Base-by-base conservation (phyloP, 345 rosid genomes). In the Pugionium dolabratum region DNA sequence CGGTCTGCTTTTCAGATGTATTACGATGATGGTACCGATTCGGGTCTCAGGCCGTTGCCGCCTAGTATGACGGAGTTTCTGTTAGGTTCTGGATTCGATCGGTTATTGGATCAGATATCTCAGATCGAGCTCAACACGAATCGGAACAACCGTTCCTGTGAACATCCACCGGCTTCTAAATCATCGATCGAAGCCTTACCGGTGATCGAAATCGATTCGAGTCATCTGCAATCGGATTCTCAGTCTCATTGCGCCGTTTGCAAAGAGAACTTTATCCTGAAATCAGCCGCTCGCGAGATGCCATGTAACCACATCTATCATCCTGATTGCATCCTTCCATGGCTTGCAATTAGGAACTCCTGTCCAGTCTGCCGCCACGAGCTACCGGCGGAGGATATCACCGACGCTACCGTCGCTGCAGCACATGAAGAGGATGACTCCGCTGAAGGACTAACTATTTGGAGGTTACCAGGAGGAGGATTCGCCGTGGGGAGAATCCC, bases 321-420 rank as follows among this genome's bases (percentile, higher is more conserved):
- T 77, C 77, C 90, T 0, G 96, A 86, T 57, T 94, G 99, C 9
- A 94, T 94, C 27, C 85, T 94, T 26, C 97, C 99, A 0, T 94
- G 99, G 99, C 85, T 94, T 2, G 83, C 86, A 0, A 59, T 94
- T 48, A 76, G 96, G 1, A 94, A 90, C 59, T 94, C 99, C 0
- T 94, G 99, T 36, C 99, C 99, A 0, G 91, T 94, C 36, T 94
- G 97, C 66, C 91, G 99, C 25, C 91, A 88, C 11, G 97, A 94
- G 76, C 74, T 94, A 29, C 97, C 96, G 1, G 44, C 75, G 0
- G 86, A 67, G 4, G 80, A 47, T 10, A 18, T 5, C 2, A 48
- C 9, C 7, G 77, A 57, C 6, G 76, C 31, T 1, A 50, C 54
- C 0, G 37, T 46, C 5, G 4, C 4, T 1, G 18, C 9, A 1